Evolutionary conservation across 257 asterid species (phyloP), one percentile per base, ranked within the genome.

Genomic region (Solanum pimpinellifolium): DNA sequence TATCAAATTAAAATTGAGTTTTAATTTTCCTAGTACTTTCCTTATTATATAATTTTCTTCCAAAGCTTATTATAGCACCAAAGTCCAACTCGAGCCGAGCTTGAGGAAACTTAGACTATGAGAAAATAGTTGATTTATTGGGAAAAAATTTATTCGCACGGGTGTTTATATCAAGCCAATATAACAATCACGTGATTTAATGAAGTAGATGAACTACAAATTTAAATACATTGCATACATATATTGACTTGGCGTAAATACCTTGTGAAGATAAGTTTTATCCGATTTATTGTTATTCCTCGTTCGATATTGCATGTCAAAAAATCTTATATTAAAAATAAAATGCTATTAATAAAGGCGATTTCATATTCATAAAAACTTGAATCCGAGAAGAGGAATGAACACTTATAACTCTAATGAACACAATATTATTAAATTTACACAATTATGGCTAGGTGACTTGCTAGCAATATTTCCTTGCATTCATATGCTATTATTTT

Each of bases 321-420:
- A 41, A 41, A 41, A 11, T 41, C 44, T 41, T 11, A 1, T 39
- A 39, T 8, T 39, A 41, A 9, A 41, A 0, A 9, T 41, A 41
- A 41, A 41, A 0, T 9, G 0, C 44, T 2, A 1, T 9, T 41
- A 41, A 2, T 9, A 41, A 41, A 41, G 3, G 1, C 1, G 3
- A 15, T 49, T 49, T 1, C 3, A 0, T 49, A 49, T 5, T 2
- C 2, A 49, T 2, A 7, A 2, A 49, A 15, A 49, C 1, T 49
- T 0, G 0, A 15, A 49, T 3, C 0, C 2, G 9, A 15, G 0
- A 49, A 6, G 59, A 49, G 18, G 0, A 49, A 49, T 0, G 0
- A 49, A 7, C 5, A 49, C 2, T 49, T 49, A 15, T 8, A 49
- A 15, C 3, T 49, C 0, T 73, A 1, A 72, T 60, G 14, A 21